A percentile compares a stretch with the other conserved stretches of the same genome.
Conservation (phyloP, 1,284 basidiomycete genomes). For the Austroboletus rostrupii region DNA sequence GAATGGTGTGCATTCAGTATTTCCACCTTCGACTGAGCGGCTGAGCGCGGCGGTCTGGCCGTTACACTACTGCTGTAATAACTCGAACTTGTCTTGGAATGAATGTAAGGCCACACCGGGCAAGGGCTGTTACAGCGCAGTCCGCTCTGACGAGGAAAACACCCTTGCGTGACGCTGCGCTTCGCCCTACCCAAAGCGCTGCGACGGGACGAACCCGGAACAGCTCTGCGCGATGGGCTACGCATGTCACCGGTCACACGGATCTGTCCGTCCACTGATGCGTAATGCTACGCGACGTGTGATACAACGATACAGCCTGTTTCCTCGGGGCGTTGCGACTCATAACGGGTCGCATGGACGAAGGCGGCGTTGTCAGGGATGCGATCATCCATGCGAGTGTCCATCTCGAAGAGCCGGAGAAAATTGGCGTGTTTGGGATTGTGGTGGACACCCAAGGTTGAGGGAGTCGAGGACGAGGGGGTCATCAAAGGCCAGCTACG, state of each 20-base stretch:
- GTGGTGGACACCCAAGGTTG: constrained; percentile 63
- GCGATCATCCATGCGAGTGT: constrained; percentile 60
- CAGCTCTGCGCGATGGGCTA: constrained; percentile 66
- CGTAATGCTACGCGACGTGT: neutral
- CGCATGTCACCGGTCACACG: constrained; percentile 29
- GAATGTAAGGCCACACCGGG: too few species aligned
- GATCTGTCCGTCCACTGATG: neutral
- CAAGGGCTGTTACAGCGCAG: constrained; percentile 49
- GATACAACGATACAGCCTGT: constrained; percentile 44
- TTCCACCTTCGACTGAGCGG: too few species aligned
- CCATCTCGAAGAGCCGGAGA: constrained; percentile 53
- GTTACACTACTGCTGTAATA: too few species aligned
- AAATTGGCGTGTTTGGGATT: constrained; percentile 58
- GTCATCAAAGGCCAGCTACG: constrained; percentile 65
- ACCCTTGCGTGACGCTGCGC: constrained; percentile 40
- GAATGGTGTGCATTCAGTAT: too few species aligned
- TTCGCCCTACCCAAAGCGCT: constrained; percentile 51
- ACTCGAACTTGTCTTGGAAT: too few species aligned
- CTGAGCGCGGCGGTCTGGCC: too few species aligned
- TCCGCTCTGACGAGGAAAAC: constrained; percentile 40
- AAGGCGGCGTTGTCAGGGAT: constrained; percentile 50
- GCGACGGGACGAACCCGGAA: constrained; percentile 55
- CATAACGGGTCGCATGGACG: constrained; percentile 49
- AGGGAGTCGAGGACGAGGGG: constrained; percentile 61
- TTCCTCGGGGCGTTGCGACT: constrained; percentile 65